A percentile compares a stretch with the other conserved stretches of the same genome.
These are phyloP conservation scores for Camelina sativa DNA, from an alignment of 345 rosid genomes.

Conservation along the genomic window DNA sequence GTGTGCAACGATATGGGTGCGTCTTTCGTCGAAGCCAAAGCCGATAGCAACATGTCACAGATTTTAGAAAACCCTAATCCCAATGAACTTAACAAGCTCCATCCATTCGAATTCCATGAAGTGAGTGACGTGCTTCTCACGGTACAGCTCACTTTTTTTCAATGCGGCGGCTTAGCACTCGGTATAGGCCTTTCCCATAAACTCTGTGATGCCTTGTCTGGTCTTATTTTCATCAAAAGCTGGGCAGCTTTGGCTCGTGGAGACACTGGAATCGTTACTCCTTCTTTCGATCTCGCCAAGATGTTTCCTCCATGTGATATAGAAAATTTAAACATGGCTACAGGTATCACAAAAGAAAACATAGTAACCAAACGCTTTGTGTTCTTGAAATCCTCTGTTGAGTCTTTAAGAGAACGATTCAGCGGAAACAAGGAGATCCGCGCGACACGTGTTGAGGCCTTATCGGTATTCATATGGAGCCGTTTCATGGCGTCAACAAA, in stretches of 20 bases:
- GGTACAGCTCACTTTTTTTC: conserved; percentile 34
- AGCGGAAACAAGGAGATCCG: conserved; percentile 5
- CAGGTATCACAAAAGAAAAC: conserved; percentile 43
- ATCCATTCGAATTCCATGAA: conserved; percentile 35
- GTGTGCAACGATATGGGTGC: conserved; percentile 36
- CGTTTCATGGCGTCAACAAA: conserved; percentile 48
- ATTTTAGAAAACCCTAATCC: conserved; percentile 34
- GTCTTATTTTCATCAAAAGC: conserved; percentile 20
- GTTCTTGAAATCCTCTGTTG: conserved; percentile 43
- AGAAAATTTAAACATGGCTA: conserved; percentile 15
- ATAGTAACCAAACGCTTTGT: conserved; percentile 49
- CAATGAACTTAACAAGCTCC: conserved; percentile 29
- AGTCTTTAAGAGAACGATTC: conserved; percentile 42
- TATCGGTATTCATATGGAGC: conserved; percentile 53
- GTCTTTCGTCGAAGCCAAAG: conserved; percentile 29
- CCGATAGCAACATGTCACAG: conserved; percentile 8
- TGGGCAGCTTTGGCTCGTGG: conserved; percentile 32
- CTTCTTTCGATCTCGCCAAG: conserved; percentile 44
- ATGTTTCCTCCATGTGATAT: conserved; percentile 52
- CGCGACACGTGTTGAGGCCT: conserved; percentile 50
- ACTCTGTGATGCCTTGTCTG: conserved; percentile 22
- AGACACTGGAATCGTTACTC: conserved; percentile 21
- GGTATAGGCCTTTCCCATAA: conserved; percentile 31
- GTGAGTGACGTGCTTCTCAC: conserved; percentile 33
- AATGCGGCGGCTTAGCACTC: conserved; percentile 28